Percentiles rank a stretch among this genome's conserved stretches.
These are phyloP conservation scores for Salix koriyanagi DNA, from an alignment of 345 rosid species.

Conservation along the genomic window DNA sequence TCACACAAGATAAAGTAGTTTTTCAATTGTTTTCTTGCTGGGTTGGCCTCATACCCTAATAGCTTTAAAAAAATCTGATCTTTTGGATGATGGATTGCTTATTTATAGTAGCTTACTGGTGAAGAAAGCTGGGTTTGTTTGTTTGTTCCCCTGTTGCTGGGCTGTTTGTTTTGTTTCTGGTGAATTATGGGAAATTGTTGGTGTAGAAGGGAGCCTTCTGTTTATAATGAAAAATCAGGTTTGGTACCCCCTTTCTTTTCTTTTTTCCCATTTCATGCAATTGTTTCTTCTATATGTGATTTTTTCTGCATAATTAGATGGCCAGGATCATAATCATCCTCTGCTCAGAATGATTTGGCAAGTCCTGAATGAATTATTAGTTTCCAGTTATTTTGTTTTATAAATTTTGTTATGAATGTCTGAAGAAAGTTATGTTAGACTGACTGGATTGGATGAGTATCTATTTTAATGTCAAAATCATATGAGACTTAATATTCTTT, in stretches of 20 bases:
- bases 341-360: neutral
- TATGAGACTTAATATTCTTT: neutral
- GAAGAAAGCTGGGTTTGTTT: constrained; percentile 7
- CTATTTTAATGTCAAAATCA: neutral
- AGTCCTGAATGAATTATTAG: neutral
- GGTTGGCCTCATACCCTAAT: constrained; percentile 5
- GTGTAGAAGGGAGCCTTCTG: constrained; percentile 63
- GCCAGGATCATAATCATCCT: neutral
- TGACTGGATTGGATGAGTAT: neutral
- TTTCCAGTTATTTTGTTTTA: no score
- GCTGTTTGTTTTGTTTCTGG: constrained; percentile 4
- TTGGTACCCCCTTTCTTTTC: constrained; percentile 4
- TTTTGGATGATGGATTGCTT: constrained; percentile 15
- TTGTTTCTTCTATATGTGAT: neutral
- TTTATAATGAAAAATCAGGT: constrained; percentile 90
- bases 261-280: neutral
- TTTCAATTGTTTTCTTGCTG: constrained; percentile 8
- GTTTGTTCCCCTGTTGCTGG: constrained; percentile 5
- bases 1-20: neutral
- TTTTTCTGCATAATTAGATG: neutral
- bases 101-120: constrained; percentile 1
- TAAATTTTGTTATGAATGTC: neutral
- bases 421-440: neutral
- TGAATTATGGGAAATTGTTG: constrained; percentile 79
- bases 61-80: constrained; percentile 10